Evolutionary conservation across 169 alveolate genomes (phyloP), one percentile per base, ranked within the genome.

Genomic region (Eimeria necatrix): DNA sequence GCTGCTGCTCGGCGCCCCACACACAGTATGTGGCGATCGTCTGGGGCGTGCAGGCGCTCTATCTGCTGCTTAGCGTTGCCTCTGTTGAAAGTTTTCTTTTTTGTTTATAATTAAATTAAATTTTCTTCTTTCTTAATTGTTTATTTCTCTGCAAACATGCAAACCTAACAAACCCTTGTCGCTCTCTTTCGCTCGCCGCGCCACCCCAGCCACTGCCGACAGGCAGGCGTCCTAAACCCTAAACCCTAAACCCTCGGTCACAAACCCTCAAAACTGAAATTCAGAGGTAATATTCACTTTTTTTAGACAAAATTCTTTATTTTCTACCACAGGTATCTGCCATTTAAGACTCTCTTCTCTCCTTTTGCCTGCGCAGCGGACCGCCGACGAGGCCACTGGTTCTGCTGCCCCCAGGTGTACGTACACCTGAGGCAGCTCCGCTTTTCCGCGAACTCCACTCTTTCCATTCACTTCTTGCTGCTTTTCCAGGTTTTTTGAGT

Each of bases 341-440:
- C 14, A 56, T 56, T 14, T 56, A 8, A 56, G 20, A 8, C 20
- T 68, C 46, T 68, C 24, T 18, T 68, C 78, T 26, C 26, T 73
- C 24, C 85, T 73, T 4, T 73, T 18, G 12, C 85, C 24, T 26
- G 22, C 52, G 32, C 26, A 71, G 52, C n/a, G 83, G 52, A 9
- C 83, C 48, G 16, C 52, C 61, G 61, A 20, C 32, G 24, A 46
- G 56, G 59, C 85, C 85, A 73, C 22, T 73, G 85, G 85, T 73
- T 73, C 59, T 46, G 56, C 56, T 56, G 14, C 64, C 20, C 59
- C 32, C 2, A 7, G 60, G 59, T 73, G 59, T 2, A 73, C 22
- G 56, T n/a, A 32, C 16, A 32, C 59, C 85, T 3, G 26, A 7
- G 14, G 26, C 85, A 4, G 4, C n/a, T 16, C 4, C 3, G 51